Evolutionary conservation across 2,329 filamentous ascomycete genomes (phyloP).

Genomic region (Annulohypoxylon truncatum): DNA sequence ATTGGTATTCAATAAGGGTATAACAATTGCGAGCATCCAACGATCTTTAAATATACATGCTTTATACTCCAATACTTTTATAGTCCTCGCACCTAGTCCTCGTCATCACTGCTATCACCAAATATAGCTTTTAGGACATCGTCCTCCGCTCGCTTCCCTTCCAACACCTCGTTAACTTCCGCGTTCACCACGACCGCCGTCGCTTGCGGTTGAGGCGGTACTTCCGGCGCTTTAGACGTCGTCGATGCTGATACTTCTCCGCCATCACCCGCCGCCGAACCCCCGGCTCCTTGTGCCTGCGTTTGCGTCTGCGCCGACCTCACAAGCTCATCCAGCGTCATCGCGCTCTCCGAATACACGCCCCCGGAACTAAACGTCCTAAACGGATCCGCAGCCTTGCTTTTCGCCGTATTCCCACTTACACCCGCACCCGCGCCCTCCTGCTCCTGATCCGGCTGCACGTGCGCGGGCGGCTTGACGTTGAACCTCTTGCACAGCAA

Average conservation of each 20-base stretch:
- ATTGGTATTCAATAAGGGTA: neutral
- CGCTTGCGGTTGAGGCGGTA: constrained; percentile 17
- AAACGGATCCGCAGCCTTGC: constrained; percentile 15
- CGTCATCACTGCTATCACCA: constrained; percentile 79
- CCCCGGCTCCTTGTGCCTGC: too few relatives aligned
- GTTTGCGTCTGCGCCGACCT: constrained; percentile 42
- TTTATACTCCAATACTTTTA: neutral
- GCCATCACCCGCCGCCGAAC: neutral
- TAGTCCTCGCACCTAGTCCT: constrained; percentile 47
- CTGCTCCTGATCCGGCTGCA: constrained; percentile 64
- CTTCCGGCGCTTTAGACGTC: constrained; percentile 13
- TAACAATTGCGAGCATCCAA: neutral
- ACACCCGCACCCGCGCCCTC: constrained; percentile 17
- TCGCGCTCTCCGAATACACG: constrained; percentile 36
- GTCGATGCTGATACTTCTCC: neutral
- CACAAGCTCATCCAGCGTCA: constrained; percentile 51
- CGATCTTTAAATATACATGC: neutral
- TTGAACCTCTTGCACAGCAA: constrained; percentile 96
- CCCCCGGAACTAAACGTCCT: neutral
- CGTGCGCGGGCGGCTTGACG: constrained; percentile 79
- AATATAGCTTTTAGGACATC: constrained; percentile 94
- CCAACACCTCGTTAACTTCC: constrained; percentile 81
- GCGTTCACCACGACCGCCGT: constrained; percentile 67
- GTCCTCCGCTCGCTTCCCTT: constrained; percentile 78
- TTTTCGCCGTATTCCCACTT: constrained; percentile 40